A percentile compares a stretch with the other conserved stretches of the same genome.
Evolutionary conservation across 257 asterid species (phyloP).

Genomic region (Nicotiana noctiflora): DNA sequence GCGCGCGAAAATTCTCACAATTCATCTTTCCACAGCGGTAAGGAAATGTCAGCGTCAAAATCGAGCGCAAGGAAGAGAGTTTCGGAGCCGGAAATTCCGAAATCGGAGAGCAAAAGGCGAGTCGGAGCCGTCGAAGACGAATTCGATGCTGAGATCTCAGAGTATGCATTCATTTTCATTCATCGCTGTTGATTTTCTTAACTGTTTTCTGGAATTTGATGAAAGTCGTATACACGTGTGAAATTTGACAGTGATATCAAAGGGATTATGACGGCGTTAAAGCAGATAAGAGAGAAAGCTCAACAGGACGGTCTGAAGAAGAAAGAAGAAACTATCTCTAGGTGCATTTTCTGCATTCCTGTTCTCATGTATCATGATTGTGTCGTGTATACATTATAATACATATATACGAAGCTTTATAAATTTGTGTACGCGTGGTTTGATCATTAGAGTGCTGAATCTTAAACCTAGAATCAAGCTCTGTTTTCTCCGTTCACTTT

Average conservation of each 20-base stretch:
- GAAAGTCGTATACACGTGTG: neutral
- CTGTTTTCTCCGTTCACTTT: neutral
- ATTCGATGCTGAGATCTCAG: conserved; percentile 69
- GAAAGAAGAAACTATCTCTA: conserved; percentile 88
- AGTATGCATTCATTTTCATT: conserved; percentile 26
- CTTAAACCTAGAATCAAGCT: neutral
- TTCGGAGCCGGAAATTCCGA: conserved; percentile 39
- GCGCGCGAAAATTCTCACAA: neutral
- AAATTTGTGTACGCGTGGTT: neutral
- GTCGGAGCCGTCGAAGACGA: conserved; percentile 48
- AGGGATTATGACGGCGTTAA: conserved; percentile 82
- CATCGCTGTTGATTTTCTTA: neutral
- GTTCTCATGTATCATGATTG: neutral
- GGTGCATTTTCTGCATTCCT: conserved; percentile 34
- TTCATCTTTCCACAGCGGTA: neutral
- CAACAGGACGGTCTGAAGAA: conserved; percentile 81
- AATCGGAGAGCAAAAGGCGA: conserved; percentile 53
- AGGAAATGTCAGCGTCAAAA: conserved; percentile 51
- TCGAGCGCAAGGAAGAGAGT: conserved; percentile 49
- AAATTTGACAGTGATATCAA: conserved; percentile 57
- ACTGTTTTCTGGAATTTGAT: neutral
- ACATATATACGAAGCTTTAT: neutral
- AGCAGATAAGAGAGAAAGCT: conserved; percentile 81
- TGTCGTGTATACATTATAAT: neutral
- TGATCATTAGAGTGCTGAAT: neutral